Evolutionary conservation across 2,329 filamentous ascomycete species (phyloP).

Genomic region (Myriosclerotinia curreyana): DNA sequence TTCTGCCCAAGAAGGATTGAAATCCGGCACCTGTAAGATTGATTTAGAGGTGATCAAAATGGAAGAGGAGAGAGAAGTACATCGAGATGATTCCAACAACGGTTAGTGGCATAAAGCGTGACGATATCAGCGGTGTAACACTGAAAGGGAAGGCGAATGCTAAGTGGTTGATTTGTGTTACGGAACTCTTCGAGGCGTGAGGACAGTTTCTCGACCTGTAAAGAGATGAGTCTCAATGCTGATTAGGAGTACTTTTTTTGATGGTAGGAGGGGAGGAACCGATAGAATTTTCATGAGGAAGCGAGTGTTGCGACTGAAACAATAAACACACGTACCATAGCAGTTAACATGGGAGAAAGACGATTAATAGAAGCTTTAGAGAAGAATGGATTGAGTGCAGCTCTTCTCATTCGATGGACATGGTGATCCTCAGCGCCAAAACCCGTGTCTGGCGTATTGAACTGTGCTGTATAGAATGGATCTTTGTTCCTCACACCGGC

Average conservation of each 20-base stretch:
- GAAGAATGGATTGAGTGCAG: conserved; percentile 33
- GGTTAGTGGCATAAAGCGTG: conserved; percentile 11
- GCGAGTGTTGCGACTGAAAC: neutral
- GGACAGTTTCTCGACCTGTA: conserved; percentile 28
- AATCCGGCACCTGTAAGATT: conserved; percentile 23
- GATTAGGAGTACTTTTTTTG: neutral
- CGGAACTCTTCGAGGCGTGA: conserved; percentile 28
- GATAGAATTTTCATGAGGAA: neutral
- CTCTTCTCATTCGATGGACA: conserved; percentile 30
- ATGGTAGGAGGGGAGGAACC: too few species aligned
- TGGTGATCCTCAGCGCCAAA: conserved; percentile 32
- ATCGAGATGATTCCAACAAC: conserved; percentile 14
- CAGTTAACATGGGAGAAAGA: conserved; percentile 30
- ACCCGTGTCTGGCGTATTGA: conserved; percentile 10
- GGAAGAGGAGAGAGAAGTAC: neutral
- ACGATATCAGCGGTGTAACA: conserved; percentile 34
- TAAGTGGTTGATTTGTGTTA: conserved; percentile 23
- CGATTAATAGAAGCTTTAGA: conserved; percentile 26
- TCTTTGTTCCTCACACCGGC: conserved; percentile 24
- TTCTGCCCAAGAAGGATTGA: conserved; percentile 26
- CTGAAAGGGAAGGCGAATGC: conserved; percentile 26
- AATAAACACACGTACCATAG: conserved; percentile 17
- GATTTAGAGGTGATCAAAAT: neutral
- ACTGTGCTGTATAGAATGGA: conserved; percentile 25
- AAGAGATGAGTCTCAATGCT: neutral